Conservation (phyloP, 108 stramenopile species). For the Cylindrotheca closterium region DNA sequence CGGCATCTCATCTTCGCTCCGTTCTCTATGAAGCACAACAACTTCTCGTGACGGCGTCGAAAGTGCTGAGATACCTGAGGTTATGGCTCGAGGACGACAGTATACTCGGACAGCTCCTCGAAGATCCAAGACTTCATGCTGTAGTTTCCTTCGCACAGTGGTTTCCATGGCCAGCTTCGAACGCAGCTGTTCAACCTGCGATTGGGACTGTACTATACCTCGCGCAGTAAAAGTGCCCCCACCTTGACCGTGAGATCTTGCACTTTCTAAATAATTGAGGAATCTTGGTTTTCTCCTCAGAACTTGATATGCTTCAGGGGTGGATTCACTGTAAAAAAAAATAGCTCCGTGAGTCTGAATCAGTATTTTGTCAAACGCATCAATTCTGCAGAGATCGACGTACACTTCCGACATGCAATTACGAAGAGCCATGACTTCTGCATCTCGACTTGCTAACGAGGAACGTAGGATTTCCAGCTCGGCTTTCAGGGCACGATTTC, state of each 20-base stretch:
- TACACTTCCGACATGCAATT: neutral
- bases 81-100: constrained; percentile 49
- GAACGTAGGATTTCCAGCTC: constrained; percentile 33
- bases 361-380: no score
- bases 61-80: constrained; percentile 16
- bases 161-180: constrained; percentile 75
- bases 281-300: neutral
- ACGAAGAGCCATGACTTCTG: neutral
- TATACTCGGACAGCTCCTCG: constrained; percentile 81
- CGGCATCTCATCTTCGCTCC: neutral
- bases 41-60: constrained; percentile 70
- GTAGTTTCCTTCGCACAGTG: constrained; percentile 65
- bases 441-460: neutral
- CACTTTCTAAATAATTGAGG: neutral
- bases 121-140: constrained; percentile 77
- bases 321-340: neutral
- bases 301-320: neutral
- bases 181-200: constrained; percentile 55
- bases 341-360: no score
- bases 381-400: neutral
- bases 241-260: neutral
- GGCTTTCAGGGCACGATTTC: constrained; percentile 50
- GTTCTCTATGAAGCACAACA: constrained; percentile 57
- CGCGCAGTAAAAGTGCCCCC: no score
- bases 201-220: neutral